Evolutionary conservation across 306 rosid species (phyloP).

Genomic region (Adenanthera pavonina): DNA sequence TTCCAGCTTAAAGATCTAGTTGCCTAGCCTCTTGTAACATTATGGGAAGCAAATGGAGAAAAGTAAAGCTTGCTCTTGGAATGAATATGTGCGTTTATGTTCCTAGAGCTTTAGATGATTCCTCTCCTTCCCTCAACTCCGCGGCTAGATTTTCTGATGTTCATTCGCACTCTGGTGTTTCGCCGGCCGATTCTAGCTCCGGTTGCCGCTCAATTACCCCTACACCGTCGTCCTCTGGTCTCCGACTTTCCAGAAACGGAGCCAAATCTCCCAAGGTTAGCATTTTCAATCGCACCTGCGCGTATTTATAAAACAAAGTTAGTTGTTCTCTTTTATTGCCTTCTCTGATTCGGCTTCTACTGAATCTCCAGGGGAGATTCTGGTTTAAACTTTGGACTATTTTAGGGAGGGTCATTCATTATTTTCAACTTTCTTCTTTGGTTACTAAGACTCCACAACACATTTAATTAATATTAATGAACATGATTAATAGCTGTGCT

Average conservation of each 20-base stretch:
- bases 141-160: slow-evolving; percentile 46
- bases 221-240: slow-evolving; percentile 64
- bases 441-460: not conserved
- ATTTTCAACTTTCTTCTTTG: not conserved
- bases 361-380: slow-evolving; percentile 49
- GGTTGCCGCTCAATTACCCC: slow-evolving; percentile 56
- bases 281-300: slow-evolving; percentile 33
- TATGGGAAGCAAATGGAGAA: slow-evolving; percentile 89
- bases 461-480: not conserved
- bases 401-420: slow-evolving; percentile 19
- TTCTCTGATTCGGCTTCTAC: slow-evolving; percentile 5
- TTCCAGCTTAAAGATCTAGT: slow-evolving; percentile 31
- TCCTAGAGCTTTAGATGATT: slow-evolving; percentile 58
- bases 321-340: not conserved
- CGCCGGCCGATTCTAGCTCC: slow-evolving; percentile 43
- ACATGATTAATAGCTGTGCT: not conserved
- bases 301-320: not conserved
- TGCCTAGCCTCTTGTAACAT: not conserved
- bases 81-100: slow-evolving; percentile 56
- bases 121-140: slow-evolving; percentile 42
- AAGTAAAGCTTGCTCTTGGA: slow-evolving; percentile 79
- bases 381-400: slow-evolving; percentile 13
- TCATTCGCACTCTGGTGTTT: slow-evolving; percentile 36
- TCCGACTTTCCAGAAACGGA: slow-evolving; percentile 58
- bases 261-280: slow-evolving; percentile 81